These are phyloP conservation scores for Chamaecrista fasciculata DNA, from an alignment of 306 rosid species.

Conservation along the genomic window DNA sequence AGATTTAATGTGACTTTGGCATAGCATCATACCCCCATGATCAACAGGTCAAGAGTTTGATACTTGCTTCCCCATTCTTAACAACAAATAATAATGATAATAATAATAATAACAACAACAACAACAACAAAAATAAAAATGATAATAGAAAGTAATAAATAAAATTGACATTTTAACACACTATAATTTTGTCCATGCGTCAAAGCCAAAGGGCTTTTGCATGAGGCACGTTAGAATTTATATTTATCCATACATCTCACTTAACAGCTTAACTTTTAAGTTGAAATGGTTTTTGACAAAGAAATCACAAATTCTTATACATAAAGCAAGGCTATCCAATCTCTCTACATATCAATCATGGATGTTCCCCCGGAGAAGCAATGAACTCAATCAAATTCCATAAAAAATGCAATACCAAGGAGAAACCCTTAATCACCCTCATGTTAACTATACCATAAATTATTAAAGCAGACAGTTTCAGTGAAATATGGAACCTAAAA, in stretches of 20 bases:
- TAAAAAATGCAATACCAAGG: not conserved
- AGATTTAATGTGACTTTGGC: not conserved
- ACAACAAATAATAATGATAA: no score
- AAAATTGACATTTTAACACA: not conserved
- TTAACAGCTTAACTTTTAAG: not conserved
- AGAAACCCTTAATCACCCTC: slow-evolving; percentile 5
- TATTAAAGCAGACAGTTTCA: not conserved
- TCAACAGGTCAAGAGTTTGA: not conserved
- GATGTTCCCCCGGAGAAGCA: not conserved
- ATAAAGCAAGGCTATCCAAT: not conserved
- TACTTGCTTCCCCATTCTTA: not conserved
- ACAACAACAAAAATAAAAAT: no score
- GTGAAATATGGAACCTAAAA: slow-evolving; percentile 18
- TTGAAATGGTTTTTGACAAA: not conserved
- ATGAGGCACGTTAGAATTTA: not conserved
- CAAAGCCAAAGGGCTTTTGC: not conserved
- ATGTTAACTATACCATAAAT: slow-evolving; percentile 4
- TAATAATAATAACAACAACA: no score
- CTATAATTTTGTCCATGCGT: not conserved
- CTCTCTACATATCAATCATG: not conserved
- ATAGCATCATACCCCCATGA: not conserved
- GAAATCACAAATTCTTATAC: not conserved
- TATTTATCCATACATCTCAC: not conserved
- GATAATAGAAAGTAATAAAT: no score
- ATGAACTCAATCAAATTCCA: not conserved